Evolutionary conservation across 208 protist genomes (phyloP).

Genomic region (Willaertia magna): DNA sequence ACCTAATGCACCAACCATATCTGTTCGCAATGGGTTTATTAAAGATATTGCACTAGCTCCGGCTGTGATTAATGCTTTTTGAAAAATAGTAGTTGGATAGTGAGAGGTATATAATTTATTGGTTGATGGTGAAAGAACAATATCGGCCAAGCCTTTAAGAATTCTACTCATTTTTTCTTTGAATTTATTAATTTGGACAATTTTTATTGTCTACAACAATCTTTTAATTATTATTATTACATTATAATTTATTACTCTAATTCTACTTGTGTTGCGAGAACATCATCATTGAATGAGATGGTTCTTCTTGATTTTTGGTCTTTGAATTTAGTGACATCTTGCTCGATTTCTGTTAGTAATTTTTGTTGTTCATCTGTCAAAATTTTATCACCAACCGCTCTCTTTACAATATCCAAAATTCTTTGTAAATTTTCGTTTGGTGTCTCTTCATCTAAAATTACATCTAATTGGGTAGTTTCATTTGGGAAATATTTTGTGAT

Average conservation of each 20-base stretch:
- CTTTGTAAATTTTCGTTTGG: neutral
- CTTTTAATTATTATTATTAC: no score
- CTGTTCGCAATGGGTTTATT: slow-evolving; percentile 24
- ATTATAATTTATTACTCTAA: no score
- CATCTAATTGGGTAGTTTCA: neutral
- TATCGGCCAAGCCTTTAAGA: neutral
- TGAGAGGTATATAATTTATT: slow-evolving; percentile 14
- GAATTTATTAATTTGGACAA: no score
- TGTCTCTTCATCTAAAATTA: neutral
- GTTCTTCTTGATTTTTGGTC: no score
- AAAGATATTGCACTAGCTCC: slow-evolving; percentile 21
- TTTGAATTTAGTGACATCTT: no score
- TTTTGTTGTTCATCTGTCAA: neutral
- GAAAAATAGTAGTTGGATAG: slow-evolving; percentile 20
- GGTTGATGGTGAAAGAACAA: neutral
- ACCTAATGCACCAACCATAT: slow-evolving; percentile 41
- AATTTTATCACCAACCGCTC: neutral
- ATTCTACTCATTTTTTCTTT: neutral
- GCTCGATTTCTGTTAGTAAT: neutral
- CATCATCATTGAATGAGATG: no score
- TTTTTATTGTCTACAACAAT: no score
- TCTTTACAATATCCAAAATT: neutral
- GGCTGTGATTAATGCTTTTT: slow-evolving; percentile 25
- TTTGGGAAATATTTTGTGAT: neutral
- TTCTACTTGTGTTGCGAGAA: no score